These are phyloP conservation scores for Amphibolis antarctica DNA, from an alignment of 106 monocot species.

Conservation along the genomic window DNA sequence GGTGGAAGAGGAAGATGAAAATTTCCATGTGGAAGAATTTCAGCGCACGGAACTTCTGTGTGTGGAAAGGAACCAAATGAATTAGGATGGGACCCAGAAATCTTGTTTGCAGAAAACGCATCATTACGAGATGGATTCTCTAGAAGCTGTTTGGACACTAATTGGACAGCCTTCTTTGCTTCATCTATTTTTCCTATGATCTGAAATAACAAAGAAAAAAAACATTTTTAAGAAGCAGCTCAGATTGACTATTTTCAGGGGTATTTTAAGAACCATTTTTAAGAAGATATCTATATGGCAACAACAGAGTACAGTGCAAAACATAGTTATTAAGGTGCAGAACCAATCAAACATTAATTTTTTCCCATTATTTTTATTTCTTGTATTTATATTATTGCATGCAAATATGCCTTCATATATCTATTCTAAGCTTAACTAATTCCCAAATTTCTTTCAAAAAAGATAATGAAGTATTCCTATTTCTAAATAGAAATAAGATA, in stretches of 20 bases:
- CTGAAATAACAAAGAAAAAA: slow-evolving; percentile 10
- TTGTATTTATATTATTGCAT: no score
- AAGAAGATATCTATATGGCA: no score
- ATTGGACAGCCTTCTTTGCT: slow-evolving; percentile 46
- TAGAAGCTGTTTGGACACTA: slow-evolving; percentile 58
- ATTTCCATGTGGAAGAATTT: slow-evolving; percentile 32
- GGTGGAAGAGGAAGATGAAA: slow-evolving; percentile 30
- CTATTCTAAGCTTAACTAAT: no score
- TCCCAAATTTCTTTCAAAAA: no score
- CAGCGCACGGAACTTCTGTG: slow-evolving; percentile 18
- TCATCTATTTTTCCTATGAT: slow-evolving; percentile 27
- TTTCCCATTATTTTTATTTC: no score
- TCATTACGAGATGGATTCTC: slow-evolving; percentile 69
- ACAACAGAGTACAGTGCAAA: no score
- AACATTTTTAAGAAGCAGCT: not conserved
- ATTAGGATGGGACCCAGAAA: slow-evolving; percentile 30
- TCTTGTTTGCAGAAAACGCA: slow-evolving; percentile 13
- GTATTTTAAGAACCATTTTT: no score
- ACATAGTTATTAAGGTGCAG: no score
- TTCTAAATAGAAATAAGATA: no score
- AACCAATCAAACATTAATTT: no score
- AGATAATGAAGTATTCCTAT: no score
- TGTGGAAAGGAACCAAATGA: slow-evolving; percentile 23
- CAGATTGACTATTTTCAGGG: not conserved
- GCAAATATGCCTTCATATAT: no score